Evolutionary conservation across 768 basidiomycete species (phyloP).

Genomic region (Suillus cothurnatus): DNA sequence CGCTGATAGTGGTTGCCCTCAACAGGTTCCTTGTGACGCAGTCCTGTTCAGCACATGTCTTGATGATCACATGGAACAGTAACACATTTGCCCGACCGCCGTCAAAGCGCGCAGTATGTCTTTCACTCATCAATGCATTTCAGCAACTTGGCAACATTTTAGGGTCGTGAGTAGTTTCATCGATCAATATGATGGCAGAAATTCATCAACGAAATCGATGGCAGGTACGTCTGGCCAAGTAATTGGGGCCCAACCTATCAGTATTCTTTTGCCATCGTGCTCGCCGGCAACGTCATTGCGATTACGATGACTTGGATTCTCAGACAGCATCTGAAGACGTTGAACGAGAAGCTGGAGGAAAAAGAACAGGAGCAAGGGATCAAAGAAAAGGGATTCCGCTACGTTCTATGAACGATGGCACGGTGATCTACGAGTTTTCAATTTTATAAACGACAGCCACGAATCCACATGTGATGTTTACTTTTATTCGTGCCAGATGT

Average conservation of each 20-base stretch:
- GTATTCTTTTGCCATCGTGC: conserved; percentile 61
- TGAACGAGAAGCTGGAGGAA: conserved; percentile 43
- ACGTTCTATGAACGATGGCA: conserved; percentile 42
- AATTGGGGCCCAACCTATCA: conserved; percentile 72
- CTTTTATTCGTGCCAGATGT: neutral
- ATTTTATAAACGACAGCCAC: neutral
- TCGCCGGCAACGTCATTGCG: conserved; percentile 52
- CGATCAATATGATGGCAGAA: neutral
- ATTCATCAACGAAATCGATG: neutral
- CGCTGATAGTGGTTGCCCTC: neutral
- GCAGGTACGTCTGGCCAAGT: conserved; percentile 65
- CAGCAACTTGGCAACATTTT: conserved; percentile 83
- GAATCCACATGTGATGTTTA: neutral
- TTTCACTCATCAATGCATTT: conserved; percentile 80
- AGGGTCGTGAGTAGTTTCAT: conserved; percentile 62
- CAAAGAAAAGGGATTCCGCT: conserved; percentile 49
- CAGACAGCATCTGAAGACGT: conserved; percentile 41
- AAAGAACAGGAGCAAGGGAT: conserved; percentile 44
- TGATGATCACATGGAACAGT: conserved; percentile 56
- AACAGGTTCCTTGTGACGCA: conserved; percentile 74
- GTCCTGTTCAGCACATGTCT: conserved; percentile 61
- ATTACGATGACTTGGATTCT: conserved; percentile 54
- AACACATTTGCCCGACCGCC: conserved; percentile 73
- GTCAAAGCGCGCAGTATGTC: conserved; percentile 80
- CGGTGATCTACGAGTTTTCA: neutral